A percentile compares a stretch with the other conserved stretches of the same genome.
Evolutionary conservation across 2,329 filamentous ascomycete genomes (phyloP).

Genomic region (Aspergillus aculeatinus): DNA sequence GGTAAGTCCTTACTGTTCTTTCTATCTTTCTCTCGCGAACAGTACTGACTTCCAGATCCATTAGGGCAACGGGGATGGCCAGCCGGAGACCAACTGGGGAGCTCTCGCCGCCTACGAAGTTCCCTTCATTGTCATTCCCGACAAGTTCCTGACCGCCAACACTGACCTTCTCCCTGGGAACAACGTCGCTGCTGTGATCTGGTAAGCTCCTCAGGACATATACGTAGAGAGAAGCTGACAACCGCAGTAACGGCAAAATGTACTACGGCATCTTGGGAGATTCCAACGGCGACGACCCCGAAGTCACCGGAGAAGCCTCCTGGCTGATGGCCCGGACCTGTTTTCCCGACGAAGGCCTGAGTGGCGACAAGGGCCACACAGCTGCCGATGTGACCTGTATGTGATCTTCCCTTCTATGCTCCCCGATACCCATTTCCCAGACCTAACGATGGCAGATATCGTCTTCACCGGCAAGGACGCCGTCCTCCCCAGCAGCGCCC

Average conservation of each 20-base stretch:
- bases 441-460: conserved; percentile 23
- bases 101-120: conserved; percentile 33
- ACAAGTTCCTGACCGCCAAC: conserved; percentile 26
- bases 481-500: conserved; percentile 25
- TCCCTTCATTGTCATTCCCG: conserved; percentile 32
- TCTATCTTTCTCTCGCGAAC: neutral
- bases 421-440: neutral
- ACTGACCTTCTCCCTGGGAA: conserved; percentile 24
- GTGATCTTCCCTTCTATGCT: neutral
- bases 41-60: neutral
- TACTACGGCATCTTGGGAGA: conserved; percentile 37
- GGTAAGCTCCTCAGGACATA: conserved; percentile 17
- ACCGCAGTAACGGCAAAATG: conserved; percentile 30
- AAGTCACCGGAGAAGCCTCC: conserved; percentile 35
- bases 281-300: conserved; percentile 27
- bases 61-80: conserved; percentile 31
- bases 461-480: conserved; percentile 30
- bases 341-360: conserved; percentile 30
- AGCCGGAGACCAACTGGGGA: conserved; percentile 29
- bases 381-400: conserved; percentile 33
- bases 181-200: conserved; percentile 32
- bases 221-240: neutral
- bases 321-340: conserved; percentile 37
- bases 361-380: conserved; percentile 27
- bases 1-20: conserved; percentile 7